Conservation (phyloP, 768 basidiomycete genomes). For the Xanthoconium stramineum region DNA sequence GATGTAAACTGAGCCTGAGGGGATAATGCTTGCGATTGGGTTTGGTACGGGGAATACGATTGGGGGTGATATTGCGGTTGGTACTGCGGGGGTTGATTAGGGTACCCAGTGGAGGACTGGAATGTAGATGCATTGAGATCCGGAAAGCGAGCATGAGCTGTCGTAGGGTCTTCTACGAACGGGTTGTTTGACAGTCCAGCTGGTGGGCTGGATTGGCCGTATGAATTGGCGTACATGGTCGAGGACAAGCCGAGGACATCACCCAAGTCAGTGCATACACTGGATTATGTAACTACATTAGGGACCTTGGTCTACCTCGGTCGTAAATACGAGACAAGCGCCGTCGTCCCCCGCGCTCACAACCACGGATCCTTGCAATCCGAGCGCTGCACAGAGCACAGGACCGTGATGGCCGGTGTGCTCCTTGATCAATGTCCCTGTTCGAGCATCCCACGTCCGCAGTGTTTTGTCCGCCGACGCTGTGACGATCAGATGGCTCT, state of each 20-base stretch:
- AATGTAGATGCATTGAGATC: slow-evolving; percentile 43
- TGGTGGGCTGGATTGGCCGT: slow-evolving; percentile 24
- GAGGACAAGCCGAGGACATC: not conserved
- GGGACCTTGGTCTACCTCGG: slow-evolving; percentile 36
- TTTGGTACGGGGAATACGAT: slow-evolving; percentile 13
- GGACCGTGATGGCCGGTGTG: slow-evolving; percentile 82
- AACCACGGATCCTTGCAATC: slow-evolving; percentile 64
- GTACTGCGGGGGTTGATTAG: slow-evolving; percentile 31
- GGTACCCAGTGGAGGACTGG: slow-evolving; percentile 21
- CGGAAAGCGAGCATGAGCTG: slow-evolving; percentile 57
- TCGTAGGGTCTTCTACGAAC: slow-evolving; percentile 53
- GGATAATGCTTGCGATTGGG: slow-evolving; percentile 17
- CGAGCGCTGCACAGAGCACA: slow-evolving; percentile 73
- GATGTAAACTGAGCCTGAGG: slow-evolving; percentile 23
- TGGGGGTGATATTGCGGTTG: slow-evolving; percentile 33
- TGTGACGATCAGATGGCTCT: slow-evolving; percentile 75
- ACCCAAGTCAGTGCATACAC: not conserved
- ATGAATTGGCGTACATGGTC: slow-evolving; percentile 42
- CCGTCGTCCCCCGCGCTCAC: slow-evolving; percentile 93
- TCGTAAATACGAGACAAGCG: slow-evolving; percentile 77
- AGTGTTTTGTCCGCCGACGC: slow-evolving; percentile 85
- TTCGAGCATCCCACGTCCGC: slow-evolving; percentile 91
- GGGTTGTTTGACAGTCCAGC: slow-evolving; percentile 58
- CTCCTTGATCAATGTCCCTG: slow-evolving; percentile 70
- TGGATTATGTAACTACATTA: slow-evolving; percentile 21